Base-by-base conservation (phyloP, 176 grass and related monocot species). In the Cenchrus purpureus region DNA sequence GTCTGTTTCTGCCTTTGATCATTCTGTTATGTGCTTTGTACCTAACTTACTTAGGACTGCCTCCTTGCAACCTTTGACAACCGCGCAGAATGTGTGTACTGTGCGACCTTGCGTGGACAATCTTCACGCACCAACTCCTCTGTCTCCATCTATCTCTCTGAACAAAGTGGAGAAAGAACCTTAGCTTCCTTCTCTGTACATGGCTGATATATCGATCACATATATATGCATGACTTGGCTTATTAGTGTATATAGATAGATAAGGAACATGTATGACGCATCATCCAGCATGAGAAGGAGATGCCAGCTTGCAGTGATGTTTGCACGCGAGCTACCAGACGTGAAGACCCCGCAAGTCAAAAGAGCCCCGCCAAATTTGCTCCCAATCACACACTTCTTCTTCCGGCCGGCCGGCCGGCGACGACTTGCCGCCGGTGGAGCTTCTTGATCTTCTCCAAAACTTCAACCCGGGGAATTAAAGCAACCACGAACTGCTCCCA, bases 271-370 rank as follows among this genome's bases (percentile, higher is more conserved):
- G 59, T 28, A 28, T 62, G 59, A 62, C 59, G 3, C 45, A 46
- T 6, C 58, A 20, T 44, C 16, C 67, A 40, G 37, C 3, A 70
- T 49, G 22, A 6, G 37, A 58, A 31, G 55, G 19, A 87, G 71
- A 44, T 65, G 66, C 74, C 74, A 88, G 87, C 81, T 79, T 48
- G 73, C 48, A 65, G 32, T 78, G 81, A 88, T 79, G 87, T 79
- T 79, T 84, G 67, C 75, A 66, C 73, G 58, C 78, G 58, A 88
- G 16, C 87, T 79, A 73, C 87, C 81, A 84, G 77, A 73, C 55
- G 31, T 64, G 22, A 25, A 13, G 34, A 54, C 10, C 52, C 13
- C 20, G 78, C 63, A 70, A 84, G 68, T 67, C 87, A 84, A 84
- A 70, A 73, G 73, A 4, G 56, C 25, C 66, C 74, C 62, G 81